A percentile compares a stretch with the other conserved stretches of the same genome.
These are phyloP conservation scores for Bremia lactucae DNA, from an alignment of 352 stramenopile species.

Conservation along the genomic window DNA sequence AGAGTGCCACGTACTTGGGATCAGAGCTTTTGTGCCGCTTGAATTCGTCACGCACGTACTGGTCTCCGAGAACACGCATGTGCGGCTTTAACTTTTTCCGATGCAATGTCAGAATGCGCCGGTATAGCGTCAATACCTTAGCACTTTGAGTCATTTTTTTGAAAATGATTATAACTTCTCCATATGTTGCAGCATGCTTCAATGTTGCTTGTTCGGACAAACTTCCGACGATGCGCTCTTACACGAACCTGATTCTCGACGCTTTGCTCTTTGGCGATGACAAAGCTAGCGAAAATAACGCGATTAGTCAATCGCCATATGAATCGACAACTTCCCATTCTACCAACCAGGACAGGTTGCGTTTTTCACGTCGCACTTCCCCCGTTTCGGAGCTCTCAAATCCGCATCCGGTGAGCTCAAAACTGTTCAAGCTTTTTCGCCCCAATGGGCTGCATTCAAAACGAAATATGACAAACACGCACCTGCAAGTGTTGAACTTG, in stretches of 20 bases:
- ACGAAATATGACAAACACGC: slow-evolving; percentile 20
- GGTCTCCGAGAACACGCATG: slow-evolving; percentile 75
- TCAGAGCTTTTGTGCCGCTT: slow-evolving; percentile 69
- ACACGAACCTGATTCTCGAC: slow-evolving; percentile 58
- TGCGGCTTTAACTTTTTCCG: slow-evolving; percentile 57
- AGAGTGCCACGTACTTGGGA: slow-evolving; percentile 65
- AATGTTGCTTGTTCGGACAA: neutral
- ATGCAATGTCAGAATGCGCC: slow-evolving; percentile 71
- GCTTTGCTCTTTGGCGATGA: slow-evolving; percentile 79
- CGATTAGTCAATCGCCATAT: neutral
- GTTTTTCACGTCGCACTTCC: slow-evolving; percentile 3
- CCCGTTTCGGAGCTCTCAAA: slow-evolving; percentile 16
- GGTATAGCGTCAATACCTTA: slow-evolving; percentile 62
- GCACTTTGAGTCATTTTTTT: slow-evolving; percentile 20
- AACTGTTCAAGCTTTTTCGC: slow-evolving; percentile 65
- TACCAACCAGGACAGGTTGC: slow-evolving; percentile 4
- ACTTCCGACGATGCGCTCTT: slow-evolving; percentile 25
- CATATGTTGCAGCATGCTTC: slow-evolving; percentile 1
- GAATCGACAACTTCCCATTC: too few species aligned
- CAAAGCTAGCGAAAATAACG: slow-evolving; percentile 10
- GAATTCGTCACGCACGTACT: slow-evolving; percentile 82
- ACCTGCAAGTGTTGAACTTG: slow-evolving; percentile 36
- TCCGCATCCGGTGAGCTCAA: slow-evolving; percentile 64
- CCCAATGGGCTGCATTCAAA: slow-evolving; percentile 57
- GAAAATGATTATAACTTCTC: neutral